Percentiles rank a stretch among this genome's conserved stretches.
phyloP scores from a whole-genome alignment of 306 rosid genomes.

The Malus fusca region DNA sequence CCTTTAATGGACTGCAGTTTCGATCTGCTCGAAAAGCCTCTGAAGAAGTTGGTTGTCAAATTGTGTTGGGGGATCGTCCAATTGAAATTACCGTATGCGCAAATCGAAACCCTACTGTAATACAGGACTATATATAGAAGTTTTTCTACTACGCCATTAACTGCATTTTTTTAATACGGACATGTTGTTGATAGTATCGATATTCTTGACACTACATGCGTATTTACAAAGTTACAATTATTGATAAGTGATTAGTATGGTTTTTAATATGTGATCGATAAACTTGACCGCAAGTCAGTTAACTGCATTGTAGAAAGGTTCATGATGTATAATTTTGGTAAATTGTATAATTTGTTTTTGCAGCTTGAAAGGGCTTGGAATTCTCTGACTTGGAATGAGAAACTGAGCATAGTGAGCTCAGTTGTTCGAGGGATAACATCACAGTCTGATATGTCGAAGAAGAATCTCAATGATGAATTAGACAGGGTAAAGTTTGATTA shows the following conservation, averaged over 20 bases:
- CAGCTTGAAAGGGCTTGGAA: conserved; percentile 95
- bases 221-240: not conserved
- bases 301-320: not conserved
- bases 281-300: not conserved
- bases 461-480: conserved; percentile 45
- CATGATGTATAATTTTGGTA: not conserved
- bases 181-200: too few species aligned
- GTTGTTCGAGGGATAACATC: conserved; percentile 72
- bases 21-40: conserved; percentile 83
- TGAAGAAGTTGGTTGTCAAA: conserved; percentile 81
- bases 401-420: conserved; percentile 52
- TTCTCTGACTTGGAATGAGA: conserved; percentile 66
- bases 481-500: not conserved
- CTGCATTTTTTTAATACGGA: not conserved
- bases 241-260: not conserved
- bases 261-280: not conserved
- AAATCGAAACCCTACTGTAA: conserved; percentile 4
- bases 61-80: conserved; percentile 88
- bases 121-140: not conserved
- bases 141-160: not conserved
- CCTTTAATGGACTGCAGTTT: conserved; percentile 36
- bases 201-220: not conserved
- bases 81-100: conserved; percentile 84
- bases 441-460: conserved; percentile 35
- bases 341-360: conserved; percentile 4